Base-by-base conservation (phyloP, 495 filamentous ascomycete genomes). In the Stereocaulon alpinum region DNA sequence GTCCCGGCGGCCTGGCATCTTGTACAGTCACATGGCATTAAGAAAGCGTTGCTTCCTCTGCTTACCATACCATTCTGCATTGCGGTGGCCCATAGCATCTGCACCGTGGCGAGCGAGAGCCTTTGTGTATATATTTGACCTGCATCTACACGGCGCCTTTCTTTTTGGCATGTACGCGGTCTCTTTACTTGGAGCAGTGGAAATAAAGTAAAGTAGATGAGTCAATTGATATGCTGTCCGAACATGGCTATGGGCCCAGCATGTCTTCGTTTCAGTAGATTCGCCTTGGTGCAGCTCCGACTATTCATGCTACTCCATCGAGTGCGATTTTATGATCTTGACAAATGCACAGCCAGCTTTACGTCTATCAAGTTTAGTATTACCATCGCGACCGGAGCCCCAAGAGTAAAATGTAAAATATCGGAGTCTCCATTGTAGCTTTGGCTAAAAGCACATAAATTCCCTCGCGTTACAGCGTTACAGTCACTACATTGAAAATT, bases 11-110 rank as follows among this genome's bases (percentile, higher is more conserved):
- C 17, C 27, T 29, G 37, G 30, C 40, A 15, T 47, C 27, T 12
- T 57, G 24, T 22, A 40, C n/a, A 44, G 24, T 61, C 42, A 44
- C 53, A 40, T 11, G 60, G 45, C 44, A 54, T 58, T 37, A 57
- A 29, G 37, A 56, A 57, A 45, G 43, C 29, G 24, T 44, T 43
- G 45, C 40, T 61, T 55, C 48, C 27, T 43, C 43, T 52, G 47
- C 60, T 61, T 57, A 57, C n/a, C 22, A 58, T 61, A 61, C 54
- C 60, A 61, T 61, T 61, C 60, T 61, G 60, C 60, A 58, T 57
- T 61, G 45, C 54, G 54, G 43, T 61, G 54, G 51, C 3, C 54
- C 47, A 34, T 60, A 42, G 58, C 58, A 60, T 60, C 44, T 57
- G 60, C 60, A 56, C 49, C 37, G 40, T 52, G 54, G 60, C 45